A percentile compares a stretch with the other conserved stretches of the same genome.
These are phyloP conservation scores for Silene coronaria DNA, from an alignment of 179 eudicot species.

Conservation along the genomic window DNA sequence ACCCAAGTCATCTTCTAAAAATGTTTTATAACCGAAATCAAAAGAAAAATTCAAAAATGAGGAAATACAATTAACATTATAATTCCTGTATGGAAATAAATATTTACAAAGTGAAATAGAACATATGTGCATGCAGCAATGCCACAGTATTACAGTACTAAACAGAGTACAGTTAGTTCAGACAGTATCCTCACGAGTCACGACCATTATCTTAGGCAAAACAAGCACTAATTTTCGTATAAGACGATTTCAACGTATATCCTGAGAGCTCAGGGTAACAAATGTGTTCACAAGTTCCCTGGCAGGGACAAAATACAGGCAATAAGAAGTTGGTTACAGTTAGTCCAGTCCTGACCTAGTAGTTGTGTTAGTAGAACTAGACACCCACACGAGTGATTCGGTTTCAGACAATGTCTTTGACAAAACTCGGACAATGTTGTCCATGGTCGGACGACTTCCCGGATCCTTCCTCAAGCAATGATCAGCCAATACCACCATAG, in stretches of 20 bases:
- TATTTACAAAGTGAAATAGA: neutral
- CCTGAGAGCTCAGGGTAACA: neutral
- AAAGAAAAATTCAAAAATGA: no score
- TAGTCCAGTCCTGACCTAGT: constrained; percentile 12
- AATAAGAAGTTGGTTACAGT: neutral
- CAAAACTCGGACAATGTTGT: constrained; percentile 27
- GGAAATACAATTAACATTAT: neutral
- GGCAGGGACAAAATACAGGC: neutral
- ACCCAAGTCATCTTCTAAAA: neutral
- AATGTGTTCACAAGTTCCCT: neutral
- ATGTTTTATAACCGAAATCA: neutral
- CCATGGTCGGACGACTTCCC: constrained; percentile 37
- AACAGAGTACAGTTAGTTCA: neutral
- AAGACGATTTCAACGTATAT: neutral
- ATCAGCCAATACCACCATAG: constrained; percentile 25
- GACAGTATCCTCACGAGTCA: neutral
- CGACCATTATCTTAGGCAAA: neutral
- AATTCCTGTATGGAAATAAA: neutral
- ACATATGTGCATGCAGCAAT: neutral
- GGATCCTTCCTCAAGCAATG: constrained; percentile 43
- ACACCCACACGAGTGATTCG: constrained; percentile 30
- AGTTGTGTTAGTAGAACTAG: constrained; percentile 19
- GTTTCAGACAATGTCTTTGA: constrained; percentile 31
- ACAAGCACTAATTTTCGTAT: no score
- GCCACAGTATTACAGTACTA: neutral